Conservation (phyloP, 2,329 filamentous ascomycete genomes). For the Ilyonectria destructans region DNA sequence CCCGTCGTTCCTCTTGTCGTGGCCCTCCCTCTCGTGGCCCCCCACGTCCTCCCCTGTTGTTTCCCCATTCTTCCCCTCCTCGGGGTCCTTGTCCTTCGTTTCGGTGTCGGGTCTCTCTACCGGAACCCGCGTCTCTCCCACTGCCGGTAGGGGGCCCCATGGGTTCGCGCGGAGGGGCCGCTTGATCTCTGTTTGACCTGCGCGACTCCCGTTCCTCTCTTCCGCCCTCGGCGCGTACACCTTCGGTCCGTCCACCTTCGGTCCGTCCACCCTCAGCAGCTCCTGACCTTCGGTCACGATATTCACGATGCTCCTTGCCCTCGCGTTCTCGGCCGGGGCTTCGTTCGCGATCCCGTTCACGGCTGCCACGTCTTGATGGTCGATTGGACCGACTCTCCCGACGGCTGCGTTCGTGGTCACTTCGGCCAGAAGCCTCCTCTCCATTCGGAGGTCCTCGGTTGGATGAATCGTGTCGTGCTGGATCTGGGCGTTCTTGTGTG, state of each 20-base stretch:
- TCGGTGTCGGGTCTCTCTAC: constrained; percentile 54
- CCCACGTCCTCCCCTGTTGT: constrained; percentile 55
- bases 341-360: constrained; percentile 67
- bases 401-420: constrained; percentile 61
- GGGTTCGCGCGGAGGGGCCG: constrained; percentile 46
- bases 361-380: constrained; percentile 65
- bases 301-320: constrained; percentile 62
- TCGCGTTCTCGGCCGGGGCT: constrained; percentile 65
- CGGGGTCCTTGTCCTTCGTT: constrained; percentile 47
- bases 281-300: constrained; percentile 61
- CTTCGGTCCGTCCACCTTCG: constrained; percentile 40
- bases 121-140: constrained; percentile 52
- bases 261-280: constrained; percentile 52
- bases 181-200: constrained; percentile 49
- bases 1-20: constrained; percentile 54
- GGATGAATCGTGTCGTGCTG: constrained; percentile 57
- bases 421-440: constrained; percentile 50
- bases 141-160: constrained; percentile 50
- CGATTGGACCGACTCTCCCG: constrained; percentile 58
- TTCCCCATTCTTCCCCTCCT: constrained; percentile 55
- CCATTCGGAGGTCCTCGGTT: constrained; percentile 54
- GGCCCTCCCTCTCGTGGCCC: constrained; percentile 52
- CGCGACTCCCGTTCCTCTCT: constrained; percentile 57
- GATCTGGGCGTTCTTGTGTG: constrained; percentile 65
- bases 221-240: constrained; percentile 36